phyloP scores from a whole-genome alignment of 371 early-diverging fungal genomes.

The Haplosporangium sp. region DNA sequence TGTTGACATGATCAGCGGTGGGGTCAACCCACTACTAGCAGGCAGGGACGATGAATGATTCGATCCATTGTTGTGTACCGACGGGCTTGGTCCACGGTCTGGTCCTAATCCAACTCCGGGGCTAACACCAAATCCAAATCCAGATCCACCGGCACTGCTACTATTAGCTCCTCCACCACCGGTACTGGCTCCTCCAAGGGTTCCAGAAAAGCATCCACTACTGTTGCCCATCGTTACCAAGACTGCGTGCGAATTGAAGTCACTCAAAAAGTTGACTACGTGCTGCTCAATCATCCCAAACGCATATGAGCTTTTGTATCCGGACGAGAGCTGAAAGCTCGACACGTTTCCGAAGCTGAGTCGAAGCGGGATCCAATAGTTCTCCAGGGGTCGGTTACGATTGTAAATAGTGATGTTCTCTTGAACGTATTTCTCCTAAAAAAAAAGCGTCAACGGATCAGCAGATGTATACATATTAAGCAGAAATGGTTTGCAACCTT shows the following conservation, averaged over 20 bases:
- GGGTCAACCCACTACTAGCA: neutral
- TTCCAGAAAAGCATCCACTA: conserved; percentile 22
- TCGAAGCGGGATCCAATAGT: conserved; percentile 66
- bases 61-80: conserved; percentile 3
- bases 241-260: conserved; percentile 57
- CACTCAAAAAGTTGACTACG: conserved; percentile 64
- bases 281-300: conserved; percentile 69
- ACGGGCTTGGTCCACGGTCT: conserved; percentile 17
- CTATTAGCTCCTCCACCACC: neutral
- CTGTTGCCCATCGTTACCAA: conserved; percentile 34
- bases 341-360: conserved; percentile 71
- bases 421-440: conserved; percentile 73
- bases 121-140: neutral
- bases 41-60: neutral
- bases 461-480: neutral
- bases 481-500: neutral
- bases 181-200: neutral
- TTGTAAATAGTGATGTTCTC: conserved; percentile 78
- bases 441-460: neutral
- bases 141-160: neutral
- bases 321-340: conserved; percentile 73
- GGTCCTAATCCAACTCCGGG: conserved; percentile 30
- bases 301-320: conserved; percentile 67
- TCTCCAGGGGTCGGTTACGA: conserved; percentile 68
- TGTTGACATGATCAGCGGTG: conserved; percentile 3